phyloP scores from a whole-genome alignment of 345 rosid genomes.

The Murraya paniculata region DNA sequence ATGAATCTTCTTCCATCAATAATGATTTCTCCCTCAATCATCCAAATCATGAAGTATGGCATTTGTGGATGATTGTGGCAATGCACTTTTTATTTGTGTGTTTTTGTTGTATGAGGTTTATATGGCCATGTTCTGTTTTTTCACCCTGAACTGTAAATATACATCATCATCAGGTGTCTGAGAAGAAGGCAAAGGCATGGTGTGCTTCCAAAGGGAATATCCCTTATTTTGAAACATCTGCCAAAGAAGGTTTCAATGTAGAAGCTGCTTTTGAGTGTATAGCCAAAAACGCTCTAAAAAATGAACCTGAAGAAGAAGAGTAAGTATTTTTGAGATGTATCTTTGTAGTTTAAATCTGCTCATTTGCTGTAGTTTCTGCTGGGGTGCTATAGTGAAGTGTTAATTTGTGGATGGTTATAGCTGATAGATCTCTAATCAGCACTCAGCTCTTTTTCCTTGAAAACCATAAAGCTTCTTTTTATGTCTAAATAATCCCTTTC shows the following conservation, averaged over 20 bases:
- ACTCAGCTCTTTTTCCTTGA: not conserved
- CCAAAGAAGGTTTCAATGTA: conserved; percentile 88
- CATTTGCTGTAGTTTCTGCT: not conserved
- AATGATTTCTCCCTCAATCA: not conserved
- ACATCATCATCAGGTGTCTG: conserved; percentile 56
- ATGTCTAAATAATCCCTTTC: not conserved
- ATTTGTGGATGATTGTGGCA: not conserved
- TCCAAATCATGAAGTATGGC: not conserved
- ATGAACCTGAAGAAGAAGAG: conserved; percentile 88
- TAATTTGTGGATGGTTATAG: not conserved
- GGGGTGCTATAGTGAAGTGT: not conserved
- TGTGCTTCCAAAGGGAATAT: conserved; percentile 91
- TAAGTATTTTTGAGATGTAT: conserved; percentile 30
- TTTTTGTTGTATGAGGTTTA: not conserved
- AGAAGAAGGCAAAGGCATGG: conserved; percentile 94
- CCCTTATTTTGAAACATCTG: conserved; percentile 90
- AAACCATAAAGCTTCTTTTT: not conserved
- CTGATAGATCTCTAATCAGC: not conserved
- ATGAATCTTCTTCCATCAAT: conserved; percentile 4
- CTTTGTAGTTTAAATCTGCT: not conserved
- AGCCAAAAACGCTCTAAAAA: conserved; percentile 84
- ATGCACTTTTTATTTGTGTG: not conserved
- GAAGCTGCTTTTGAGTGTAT: conserved; percentile 83
- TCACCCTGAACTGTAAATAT: not conserved
- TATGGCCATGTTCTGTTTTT: not conserved